Percentiles rank a stretch among this genome's conserved stretches.
Evolutionary conservation across 2,329 filamentous ascomycete genomes (phyloP).

Genomic region (Stylonectria norvegica): DNA sequence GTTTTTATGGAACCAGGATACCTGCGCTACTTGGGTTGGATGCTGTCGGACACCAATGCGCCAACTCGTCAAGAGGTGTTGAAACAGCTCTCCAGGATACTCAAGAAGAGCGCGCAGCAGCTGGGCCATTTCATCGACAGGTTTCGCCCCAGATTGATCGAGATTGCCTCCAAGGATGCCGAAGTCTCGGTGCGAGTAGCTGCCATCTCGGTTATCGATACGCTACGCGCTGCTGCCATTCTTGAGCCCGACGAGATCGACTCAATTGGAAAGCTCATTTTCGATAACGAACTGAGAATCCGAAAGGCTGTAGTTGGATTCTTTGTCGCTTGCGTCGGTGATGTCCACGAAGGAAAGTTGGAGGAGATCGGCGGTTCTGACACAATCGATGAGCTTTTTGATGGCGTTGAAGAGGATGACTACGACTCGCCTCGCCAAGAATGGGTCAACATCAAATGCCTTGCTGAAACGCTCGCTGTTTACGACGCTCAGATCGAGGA

Average conservation of each 20-base stretch:
- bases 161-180: constrained; percentile 85
- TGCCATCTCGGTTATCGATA: constrained; percentile 77
- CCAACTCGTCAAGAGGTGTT: constrained; percentile 80
- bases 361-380: constrained; percentile 84
- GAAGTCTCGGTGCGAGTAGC: constrained; percentile 77
- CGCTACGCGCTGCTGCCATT: constrained; percentile 77
- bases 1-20: constrained; percentile 89
- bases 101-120: constrained; percentile 76
- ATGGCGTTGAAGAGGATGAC: constrained; percentile 69
- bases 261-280: constrained; percentile 79
- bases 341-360: constrained; percentile 72
- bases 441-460: constrained; percentile 89
- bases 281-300: constrained; percentile 79
- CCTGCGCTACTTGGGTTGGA: constrained; percentile 91
- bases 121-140: constrained; percentile 90
- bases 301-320: constrained; percentile 87
- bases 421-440: constrained; percentile 71
- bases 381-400: constrained; percentile 67
- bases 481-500: constrained; percentile 72
- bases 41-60: constrained; percentile 76
- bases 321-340: constrained; percentile 82
- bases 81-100: constrained; percentile 75
- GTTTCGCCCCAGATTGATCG: constrained; percentile 81
- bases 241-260: constrained; percentile 92
- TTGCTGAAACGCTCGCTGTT: constrained; percentile 76